A percentile compares a stretch with the other conserved stretches of the same genome.
These are phyloP conservation scores for Solanum pinnatisectum DNA, from an alignment of 257 asterid genomes.

Conservation along the genomic window DNA sequence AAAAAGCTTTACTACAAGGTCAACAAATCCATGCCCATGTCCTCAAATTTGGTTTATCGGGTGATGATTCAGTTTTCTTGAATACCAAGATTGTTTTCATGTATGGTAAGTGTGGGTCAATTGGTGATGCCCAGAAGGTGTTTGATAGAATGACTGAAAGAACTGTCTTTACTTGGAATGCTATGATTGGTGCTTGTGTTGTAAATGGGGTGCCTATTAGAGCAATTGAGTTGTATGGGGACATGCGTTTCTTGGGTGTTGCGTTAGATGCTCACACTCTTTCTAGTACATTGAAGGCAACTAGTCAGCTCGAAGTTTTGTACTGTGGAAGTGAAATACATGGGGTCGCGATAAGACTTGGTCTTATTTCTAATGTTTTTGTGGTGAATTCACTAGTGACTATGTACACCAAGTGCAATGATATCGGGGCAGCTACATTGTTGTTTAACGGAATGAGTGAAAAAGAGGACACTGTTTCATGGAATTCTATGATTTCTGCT, in stretches of 20 bases:
- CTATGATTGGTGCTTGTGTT: conserved; percentile 68
- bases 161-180: conserved; percentile 66
- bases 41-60: conserved; percentile 20
- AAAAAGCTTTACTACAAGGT: conserved; percentile 28
- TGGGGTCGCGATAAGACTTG: conserved; percentile 40
- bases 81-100: conserved; percentile 50
- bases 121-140: conserved; percentile 39
- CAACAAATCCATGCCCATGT: conserved; percentile 60
- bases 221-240: conserved; percentile 46
- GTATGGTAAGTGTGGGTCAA: conserved; percentile 63
- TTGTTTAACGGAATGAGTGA: conserved; percentile 35
- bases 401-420: conserved; percentile 49
- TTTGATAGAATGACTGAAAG: conserved; percentile 61
- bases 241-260: conserved; percentile 40
- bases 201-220: conserved; percentile 22
- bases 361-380: conserved; percentile 32
- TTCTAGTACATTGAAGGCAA: conserved; percentile 52
- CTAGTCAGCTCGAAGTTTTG: conserved; percentile 28
- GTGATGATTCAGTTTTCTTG: conserved; percentile 39
- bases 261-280: conserved; percentile 46
- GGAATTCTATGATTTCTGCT: conserved; percentile 71
- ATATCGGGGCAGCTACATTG: conserved; percentile 25
- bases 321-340: conserved; percentile 55
- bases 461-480: conserved; percentile 49
- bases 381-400: conserved; percentile 52